These are phyloP conservation scores for Tritrichomonas foetus DNA, from an alignment of 208 protist genomes.

Conservation along the genomic window DNA sequence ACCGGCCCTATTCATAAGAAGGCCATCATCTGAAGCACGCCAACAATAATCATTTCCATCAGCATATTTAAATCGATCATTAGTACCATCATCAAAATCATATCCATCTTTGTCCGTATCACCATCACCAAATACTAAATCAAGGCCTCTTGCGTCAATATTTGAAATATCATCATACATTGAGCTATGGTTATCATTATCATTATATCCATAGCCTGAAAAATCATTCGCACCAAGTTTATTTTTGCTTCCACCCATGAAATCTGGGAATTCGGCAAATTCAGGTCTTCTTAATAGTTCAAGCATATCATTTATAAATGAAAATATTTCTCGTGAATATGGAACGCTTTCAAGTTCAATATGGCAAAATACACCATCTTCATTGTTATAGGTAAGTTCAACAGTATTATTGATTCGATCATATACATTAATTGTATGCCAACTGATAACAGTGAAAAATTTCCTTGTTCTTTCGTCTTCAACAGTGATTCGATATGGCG, in stretches of 20 bases:
- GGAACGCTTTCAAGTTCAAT: not conserved
- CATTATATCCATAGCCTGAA: not conserved
- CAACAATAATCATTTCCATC: not conserved
- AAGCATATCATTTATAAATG: not conserved
- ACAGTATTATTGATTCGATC: not conserved
- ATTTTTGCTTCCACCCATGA: no score
- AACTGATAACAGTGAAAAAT: not conserved
- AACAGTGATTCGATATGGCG: not conserved
- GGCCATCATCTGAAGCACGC: not conserved
- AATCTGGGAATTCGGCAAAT: not conserved
- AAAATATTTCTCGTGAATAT: not conserved
- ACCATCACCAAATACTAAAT: not conserved
- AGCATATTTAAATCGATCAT: no score
- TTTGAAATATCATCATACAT: not conserved
- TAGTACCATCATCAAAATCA: not conserved
- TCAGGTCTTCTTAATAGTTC: not conserved
- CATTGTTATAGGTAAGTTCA: not conserved
- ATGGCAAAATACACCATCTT: not conserved
- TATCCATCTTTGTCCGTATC: not conserved
- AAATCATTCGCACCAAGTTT: not conserved
- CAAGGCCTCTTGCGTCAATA: not conserved
- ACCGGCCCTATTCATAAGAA: not conserved
- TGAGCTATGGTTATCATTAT: no score
- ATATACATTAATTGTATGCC: not conserved
- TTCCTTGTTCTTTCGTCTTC: not conserved